Evolutionary conservation across 768 basidiomycete species (phyloP), one percentile per base, ranked within the genome.

Genomic region (Scleroderma citrinum): DNA sequence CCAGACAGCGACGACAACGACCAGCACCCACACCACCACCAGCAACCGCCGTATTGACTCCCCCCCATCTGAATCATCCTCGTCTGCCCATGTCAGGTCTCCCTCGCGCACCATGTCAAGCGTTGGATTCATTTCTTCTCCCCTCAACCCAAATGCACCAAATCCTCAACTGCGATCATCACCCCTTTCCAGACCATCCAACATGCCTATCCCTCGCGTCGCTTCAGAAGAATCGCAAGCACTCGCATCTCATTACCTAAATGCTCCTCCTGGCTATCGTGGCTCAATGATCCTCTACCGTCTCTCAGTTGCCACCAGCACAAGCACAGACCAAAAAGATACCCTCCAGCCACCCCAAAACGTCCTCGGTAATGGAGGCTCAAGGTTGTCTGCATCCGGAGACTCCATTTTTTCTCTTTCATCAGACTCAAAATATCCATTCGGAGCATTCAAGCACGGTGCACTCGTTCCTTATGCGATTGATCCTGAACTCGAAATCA

Each of bases 201-300:
- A 68, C 56, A 57, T 70, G 50, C 52, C 65, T 55, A 62, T 78
- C 58, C 66, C 66, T 55, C 72, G 76, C 53, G 58, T 77, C 36
- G 67, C 71, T 24, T 72, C 74, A 1, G 72, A 73, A 38, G 77
- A 72, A 24, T 71, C 70, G 1, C 72, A 71, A 46, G 75, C 67
- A 5, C 71, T 73, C 46, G 57, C 69, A 16, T 48, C 68, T 56
- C 53, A 58, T 46, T 31, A 48, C 47, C 43, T 21, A 20, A 35
- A 59, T 10, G 44, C 44, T 49, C n/a, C 23, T 35, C n/a, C 23
- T 35, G 55, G 63, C 17, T 59, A 66, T 34, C 70, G 75, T 42
- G 78, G 79, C 1, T 81, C 80, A 40, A 85, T 86, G 84, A 69
- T 86, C 26, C 71, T 86, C 44, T 86, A 85, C 63, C 76, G 82